A percentile compares a stretch with the other conserved stretches of the same genome.
Conservation (phyloP, 371 early-diverging fungal genomes). For the Choanephora cucurbitarum region DNA sequence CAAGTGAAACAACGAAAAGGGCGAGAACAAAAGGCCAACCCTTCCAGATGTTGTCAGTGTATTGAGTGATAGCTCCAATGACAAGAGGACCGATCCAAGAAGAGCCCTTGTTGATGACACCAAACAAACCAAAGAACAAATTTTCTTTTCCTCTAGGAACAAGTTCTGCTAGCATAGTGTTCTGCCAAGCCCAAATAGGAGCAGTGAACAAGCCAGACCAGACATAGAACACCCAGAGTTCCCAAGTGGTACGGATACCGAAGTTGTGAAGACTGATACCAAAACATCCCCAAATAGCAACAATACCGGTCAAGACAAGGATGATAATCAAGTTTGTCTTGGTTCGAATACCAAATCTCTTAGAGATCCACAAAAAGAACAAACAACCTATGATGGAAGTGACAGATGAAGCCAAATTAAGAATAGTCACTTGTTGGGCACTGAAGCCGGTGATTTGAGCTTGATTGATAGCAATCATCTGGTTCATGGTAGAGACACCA, state of each 20-base stretch:
- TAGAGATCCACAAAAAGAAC: constrained; percentile 42
- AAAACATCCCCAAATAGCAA: constrained; percentile 52
- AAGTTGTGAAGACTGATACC: constrained; percentile 46
- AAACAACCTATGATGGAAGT: constrained; percentile 53
- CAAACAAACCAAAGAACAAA: constrained; percentile 63
- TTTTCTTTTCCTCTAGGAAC: constrained; percentile 62
- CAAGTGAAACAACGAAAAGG: constrained; percentile 44
- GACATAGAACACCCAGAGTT: constrained; percentile 53
- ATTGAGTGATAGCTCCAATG: constrained; percentile 55
- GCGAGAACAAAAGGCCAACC: constrained; percentile 61
- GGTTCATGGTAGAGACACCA: constrained; percentile 56
- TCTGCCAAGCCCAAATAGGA: constrained; percentile 59
- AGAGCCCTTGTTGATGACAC: constrained; percentile 61
- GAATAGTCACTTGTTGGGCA: constrained; percentile 41
- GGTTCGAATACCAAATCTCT: constrained; percentile 37
- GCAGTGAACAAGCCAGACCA: constrained; percentile 61
- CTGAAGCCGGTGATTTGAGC: constrained; percentile 44
- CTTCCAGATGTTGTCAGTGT: constrained; percentile 52
- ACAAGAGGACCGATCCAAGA: constrained; percentile 65
- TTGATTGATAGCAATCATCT: constrained; percentile 46
- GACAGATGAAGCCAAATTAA: constrained; percentile 43
- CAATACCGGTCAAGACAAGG: constrained; percentile 29
- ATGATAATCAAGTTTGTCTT: constrained; percentile 46
- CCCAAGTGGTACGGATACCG: constrained; percentile 52
- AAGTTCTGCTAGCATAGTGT: constrained; percentile 62